phyloP scores from a whole-genome alignment of 805 yeast genomes.

The Tetrapisispora fleetii region DNA sequence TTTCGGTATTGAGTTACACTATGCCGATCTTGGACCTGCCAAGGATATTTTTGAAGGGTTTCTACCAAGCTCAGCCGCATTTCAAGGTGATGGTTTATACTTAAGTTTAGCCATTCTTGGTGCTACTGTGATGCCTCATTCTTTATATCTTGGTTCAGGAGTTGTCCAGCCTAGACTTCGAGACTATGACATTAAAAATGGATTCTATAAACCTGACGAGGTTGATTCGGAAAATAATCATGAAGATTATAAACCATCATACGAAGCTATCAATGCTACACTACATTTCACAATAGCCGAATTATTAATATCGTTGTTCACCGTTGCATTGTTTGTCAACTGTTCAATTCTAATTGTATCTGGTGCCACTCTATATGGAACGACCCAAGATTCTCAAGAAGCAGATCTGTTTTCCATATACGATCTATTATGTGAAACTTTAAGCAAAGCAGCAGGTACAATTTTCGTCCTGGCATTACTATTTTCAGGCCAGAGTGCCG shows the following conservation, averaged over 20 bases:
- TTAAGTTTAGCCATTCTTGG: conserved; percentile 80
- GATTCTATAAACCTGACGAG: conserved; percentile 40
- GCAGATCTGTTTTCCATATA: conserved; percentile 83
- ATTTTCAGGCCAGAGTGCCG: conserved; percentile 86
- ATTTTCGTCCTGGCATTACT: conserved; percentile 77
- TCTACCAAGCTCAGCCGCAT: conserved; percentile 41
- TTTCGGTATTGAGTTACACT: conserved; percentile 66
- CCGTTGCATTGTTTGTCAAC: conserved; percentile 86
- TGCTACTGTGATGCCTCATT: conserved; percentile 94
- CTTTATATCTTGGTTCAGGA: conserved; percentile 78
- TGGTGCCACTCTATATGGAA: conserved; percentile 69
- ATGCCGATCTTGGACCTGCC: conserved; percentile 47
- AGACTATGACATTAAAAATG: conserved; percentile 64
- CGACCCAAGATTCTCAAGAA: conserved; percentile 45
- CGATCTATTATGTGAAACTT: conserved; percentile 45
- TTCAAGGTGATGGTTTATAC: conserved; percentile 57
- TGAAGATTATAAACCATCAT: conserved; percentile 59
- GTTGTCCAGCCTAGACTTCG: conserved; percentile 77
- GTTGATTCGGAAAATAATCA: conserved; percentile 31
- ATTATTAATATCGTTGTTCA: conserved; percentile 68
- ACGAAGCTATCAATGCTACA: conserved; percentile 72
- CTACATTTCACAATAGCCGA: conserved; percentile 77
- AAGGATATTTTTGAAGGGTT: conserved; percentile 64
- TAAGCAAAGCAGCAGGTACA: conserved; percentile 73
- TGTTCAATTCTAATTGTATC: conserved; percentile 84